Base-by-base conservation (phyloP, 1,284 basidiomycete species). In the Porodaedalea pini region DNA sequence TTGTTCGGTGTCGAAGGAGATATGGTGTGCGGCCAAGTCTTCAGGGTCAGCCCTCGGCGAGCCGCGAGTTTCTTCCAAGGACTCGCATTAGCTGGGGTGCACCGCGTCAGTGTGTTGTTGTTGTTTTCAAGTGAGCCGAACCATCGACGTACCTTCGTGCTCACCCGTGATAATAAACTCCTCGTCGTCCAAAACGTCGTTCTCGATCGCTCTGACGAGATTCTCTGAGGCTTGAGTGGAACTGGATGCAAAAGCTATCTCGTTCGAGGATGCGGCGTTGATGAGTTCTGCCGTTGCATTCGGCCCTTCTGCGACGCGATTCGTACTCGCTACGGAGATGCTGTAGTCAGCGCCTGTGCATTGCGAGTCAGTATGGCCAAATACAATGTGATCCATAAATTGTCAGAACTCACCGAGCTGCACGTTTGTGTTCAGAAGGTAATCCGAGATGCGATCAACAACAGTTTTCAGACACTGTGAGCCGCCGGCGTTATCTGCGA, bases 401-500 rank as follows among this genome's bases (percentile, higher is more conserved):
- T 5, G 2, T 15, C 27, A n/a, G 58, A 45, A 39, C 65, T 61
- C 56, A 56, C 85, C 85, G 41, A 89, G 78, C 67, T 90, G 88
- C 0, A 82, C 86, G 64, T 91, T 91, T 4, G 84, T 82, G 68
- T 83, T 80, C 19, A 80, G 59, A 19, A 91, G 77, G 64, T 90
- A 92, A 65, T 86, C 81, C 8, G 75, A 74, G 62, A 91, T 78
- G 36, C 77, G 72, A 55, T 82, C 75, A 44, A 81, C 80, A 39
- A 84, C 84, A 56, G 70, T 71, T 52, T 75, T 69, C 6, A 78
- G 69, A 40, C 78, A 78, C 67, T 91, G 88, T 2, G 86, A 88
- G 3, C 89, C 90, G 0, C 88, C 90, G 0, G 90, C 90, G 64
- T 89, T 92, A 70, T 91, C 89, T 7, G 78, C 88, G 64, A 80